Evolutionary conservation across 106 monocot genomes (phyloP).

Genomic region (Hemerocallis citrina): DNA sequence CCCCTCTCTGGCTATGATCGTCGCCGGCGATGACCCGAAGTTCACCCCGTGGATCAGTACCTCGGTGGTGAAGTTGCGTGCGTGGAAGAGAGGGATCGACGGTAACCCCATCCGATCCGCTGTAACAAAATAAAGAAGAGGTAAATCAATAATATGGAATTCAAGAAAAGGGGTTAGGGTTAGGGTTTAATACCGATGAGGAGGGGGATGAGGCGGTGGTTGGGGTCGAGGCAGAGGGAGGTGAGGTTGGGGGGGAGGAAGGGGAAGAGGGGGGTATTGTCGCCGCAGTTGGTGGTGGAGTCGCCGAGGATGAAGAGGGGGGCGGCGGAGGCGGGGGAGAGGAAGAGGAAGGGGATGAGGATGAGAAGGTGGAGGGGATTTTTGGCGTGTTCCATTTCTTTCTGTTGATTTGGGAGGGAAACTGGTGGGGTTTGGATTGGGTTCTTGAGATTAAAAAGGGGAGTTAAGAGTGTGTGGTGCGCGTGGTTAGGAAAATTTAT

Average conservation of each 20-base stretch:
- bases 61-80: constrained; percentile 11
- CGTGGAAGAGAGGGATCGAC: constrained; percentile 15
- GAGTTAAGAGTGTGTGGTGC: too few relatives aligned
- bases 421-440: too few relatives aligned
- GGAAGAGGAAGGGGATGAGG: background rate
- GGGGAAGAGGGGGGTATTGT: constrained; percentile 23
- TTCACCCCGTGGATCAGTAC: constrained; percentile 21
- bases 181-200: constrained; percentile 28
- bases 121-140: background rate
- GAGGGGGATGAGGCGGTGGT: constrained; percentile 33
- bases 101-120: constrained; percentile 38
- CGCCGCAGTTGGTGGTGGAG: constrained; percentile 38
- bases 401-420: too few relatives aligned
- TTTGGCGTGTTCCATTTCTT: too few relatives aligned
- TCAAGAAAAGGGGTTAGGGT: background rate
- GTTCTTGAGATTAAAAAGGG: too few relatives aligned
- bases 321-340: background rate
- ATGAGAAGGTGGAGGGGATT: constrained; percentile 1
- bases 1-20: constrained; percentile 14
- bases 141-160: background rate
- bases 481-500: too few relatives aligned
- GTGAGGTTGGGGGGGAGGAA: constrained; percentile 14
- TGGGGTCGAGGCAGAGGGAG: constrained; percentile 9
- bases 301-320: constrained; percentile 53
- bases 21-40: constrained; percentile 32